Base-by-base conservation (phyloP, 2,329 filamentous ascomycete genomes). In the Diplocarpon rosae region DNA sequence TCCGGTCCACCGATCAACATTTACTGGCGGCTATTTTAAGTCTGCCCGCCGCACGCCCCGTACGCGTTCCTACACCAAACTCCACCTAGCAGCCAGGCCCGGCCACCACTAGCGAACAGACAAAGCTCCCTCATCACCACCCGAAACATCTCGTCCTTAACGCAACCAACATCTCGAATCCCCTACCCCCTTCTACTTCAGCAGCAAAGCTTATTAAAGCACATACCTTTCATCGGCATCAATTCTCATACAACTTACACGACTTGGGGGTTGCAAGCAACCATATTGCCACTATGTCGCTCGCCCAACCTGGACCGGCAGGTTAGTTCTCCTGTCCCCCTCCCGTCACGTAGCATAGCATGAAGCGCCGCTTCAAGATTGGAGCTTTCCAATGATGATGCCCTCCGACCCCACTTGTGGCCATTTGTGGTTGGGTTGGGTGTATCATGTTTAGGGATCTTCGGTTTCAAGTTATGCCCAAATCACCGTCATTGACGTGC, bases 401-500 rank as follows among this genome's bases (percentile, higher is more conserved):
- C n/a, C 9, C 51, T 46, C 15, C 33, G 13, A 33, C 30, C 30
- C 30, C 39, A 15, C 35, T 42, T 41, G 39, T 52, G 52, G 49
- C 58, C 57, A 59, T 56, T 59, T 59, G 50, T 52, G 45, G 39
- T 36, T 20, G 41, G 40, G 39, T 38, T 53, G 43, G 49, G 48
- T 54, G 57, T 59, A 52, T 59, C 59, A 60, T 52, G 51, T 57
- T 57, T 47, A 42, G 45, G 47, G 48, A 57, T 45, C 42, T 46
- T 45, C 48, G 45, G 58, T 59, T 61, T 61, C 59, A 60, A 39
- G 46, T 39, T 30, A 28, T 35, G 17, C 33, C 34, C 32, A 50
- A 47, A 42, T 44, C 49, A 39, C 40, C 43, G 37, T 55, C 53
- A 52, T 50, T 42, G 42, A 45, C 45, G 52, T 56, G 57, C 56